These are phyloP conservation scores for Thuidium tamariscinum DNA, from an alignment of 225 moss, liverwort and hornwort genomes.

Conservation along the genomic window DNA sequence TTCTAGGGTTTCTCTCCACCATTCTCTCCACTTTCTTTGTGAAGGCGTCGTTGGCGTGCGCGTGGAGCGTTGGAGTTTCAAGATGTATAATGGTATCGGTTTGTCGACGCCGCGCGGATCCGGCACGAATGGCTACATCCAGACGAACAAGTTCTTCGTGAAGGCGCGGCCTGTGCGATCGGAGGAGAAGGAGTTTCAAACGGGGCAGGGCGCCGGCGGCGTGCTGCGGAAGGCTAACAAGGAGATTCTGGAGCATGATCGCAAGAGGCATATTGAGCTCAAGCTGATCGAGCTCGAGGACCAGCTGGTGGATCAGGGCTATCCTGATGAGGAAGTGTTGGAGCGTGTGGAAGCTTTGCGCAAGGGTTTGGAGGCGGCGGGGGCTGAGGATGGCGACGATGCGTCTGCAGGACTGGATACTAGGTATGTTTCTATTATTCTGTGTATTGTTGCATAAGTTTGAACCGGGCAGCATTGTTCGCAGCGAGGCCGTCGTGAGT, in stretches of 20 bases:
- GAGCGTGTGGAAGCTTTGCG: slow-evolving; percentile 67
- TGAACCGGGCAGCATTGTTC: background rate
- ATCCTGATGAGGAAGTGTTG: slow-evolving; percentile 62
- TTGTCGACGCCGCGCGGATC: slow-evolving; percentile 98
- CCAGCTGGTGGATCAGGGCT: slow-evolving; percentile 80
- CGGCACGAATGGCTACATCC: slow-evolving; percentile 96
- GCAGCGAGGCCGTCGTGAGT: background rate
- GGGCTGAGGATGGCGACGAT: slow-evolving; percentile 47
- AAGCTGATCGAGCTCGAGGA: slow-evolving; percentile 93
- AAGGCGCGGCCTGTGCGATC: slow-evolving; percentile 74
- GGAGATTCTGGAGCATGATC: slow-evolving; percentile 89
- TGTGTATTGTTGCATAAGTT: background rate
- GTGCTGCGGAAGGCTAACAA: slow-evolving; percentile 87
- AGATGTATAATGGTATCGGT: slow-evolving; percentile 96
- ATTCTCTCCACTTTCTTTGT: background rate
- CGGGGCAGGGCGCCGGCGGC: slow-evolving; percentile 87
- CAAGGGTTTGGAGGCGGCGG: slow-evolving; percentile 57
- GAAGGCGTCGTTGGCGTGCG: background rate
- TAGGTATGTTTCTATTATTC: background rate
- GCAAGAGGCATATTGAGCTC: slow-evolving; percentile 87
- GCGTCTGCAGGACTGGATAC: slow-evolving; percentile 16
- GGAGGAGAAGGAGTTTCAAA: slow-evolving; percentile 82
- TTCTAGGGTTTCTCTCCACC: slow-evolving; percentile 12
- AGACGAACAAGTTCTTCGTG: slow-evolving; percentile 97
- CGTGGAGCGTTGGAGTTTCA: background rate